Evolutionary conservation across 108 stramenopile genomes (phyloP).

Genomic region (Hondaea fermentalgiana): DNA sequence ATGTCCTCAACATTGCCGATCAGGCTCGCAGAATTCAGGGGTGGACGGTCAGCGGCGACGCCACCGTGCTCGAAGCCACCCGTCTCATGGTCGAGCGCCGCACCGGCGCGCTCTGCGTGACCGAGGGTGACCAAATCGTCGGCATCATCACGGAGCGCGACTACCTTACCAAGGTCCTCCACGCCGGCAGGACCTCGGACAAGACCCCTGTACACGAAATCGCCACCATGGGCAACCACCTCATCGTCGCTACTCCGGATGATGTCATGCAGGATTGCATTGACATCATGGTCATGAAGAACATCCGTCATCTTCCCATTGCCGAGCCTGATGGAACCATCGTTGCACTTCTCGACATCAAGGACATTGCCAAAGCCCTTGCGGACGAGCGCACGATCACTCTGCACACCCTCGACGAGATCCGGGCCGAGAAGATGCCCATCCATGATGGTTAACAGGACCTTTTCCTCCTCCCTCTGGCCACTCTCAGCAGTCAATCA

Average conservation of each 20-base stretch:
- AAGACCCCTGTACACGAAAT: neutral
- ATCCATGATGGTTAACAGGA: conserved; percentile 11
- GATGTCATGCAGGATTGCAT: conserved; percentile 15
- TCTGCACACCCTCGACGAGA: conserved; percentile 2
- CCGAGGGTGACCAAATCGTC: neutral
- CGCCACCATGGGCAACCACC: neutral
- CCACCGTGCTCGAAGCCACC: neutral
- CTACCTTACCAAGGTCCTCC: conserved; percentile 4
- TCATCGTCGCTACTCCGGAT: neutral
- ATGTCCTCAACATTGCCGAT: conserved; percentile 5
- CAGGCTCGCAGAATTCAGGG: neutral
- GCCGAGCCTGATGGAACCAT: neutral
- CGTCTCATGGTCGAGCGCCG: neutral
- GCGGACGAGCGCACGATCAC: neutral
- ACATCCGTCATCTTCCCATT: conserved; percentile 7
- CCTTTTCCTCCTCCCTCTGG: neutral
- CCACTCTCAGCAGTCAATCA: too few relatives aligned
- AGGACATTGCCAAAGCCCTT: conserved; percentile 15
- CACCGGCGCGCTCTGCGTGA: conserved; percentile 8
- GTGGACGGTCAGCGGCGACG: neutral
- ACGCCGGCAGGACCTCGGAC: neutral
- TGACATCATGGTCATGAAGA: conserved; percentile 14
- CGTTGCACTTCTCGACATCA: neutral
- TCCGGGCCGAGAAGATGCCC: conserved; percentile 11
- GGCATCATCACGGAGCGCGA: conserved; percentile 18